Base-by-base conservation (phyloP, 2,329 filamentous ascomycete genomes). In the Trichocomaceae sp. region DNA sequence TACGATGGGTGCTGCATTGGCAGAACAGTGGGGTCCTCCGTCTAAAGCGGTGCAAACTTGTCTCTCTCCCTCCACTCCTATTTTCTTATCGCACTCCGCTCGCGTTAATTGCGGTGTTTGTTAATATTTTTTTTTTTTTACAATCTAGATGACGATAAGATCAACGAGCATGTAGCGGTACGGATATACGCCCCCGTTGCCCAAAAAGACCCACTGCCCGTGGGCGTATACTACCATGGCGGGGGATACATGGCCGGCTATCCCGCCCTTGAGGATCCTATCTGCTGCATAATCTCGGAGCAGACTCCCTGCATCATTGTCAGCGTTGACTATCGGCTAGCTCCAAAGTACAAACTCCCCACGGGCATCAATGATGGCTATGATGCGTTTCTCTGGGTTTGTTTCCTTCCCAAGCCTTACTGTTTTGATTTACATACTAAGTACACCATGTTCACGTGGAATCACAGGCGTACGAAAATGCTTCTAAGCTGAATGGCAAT, bases 401-500 rank as follows among this genome's bases (percentile, higher is more conserved):
- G 55, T 35, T 35, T 15, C 31, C 31, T 8, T 29, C 26, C 26
- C 26, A 29, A 5, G 26, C 26, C 26, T 29, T 29, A 10, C 26
- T 5, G 26, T 29, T 29, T 26, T 26, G 4, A 7, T 7, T 7
- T 26, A 7, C 39, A 4, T 23, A 39, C 9, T 23, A 9, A 31
- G 46, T 33, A n/a, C 48, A n/a, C n/a, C n/a, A n/a, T n/a, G n/a
- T n/a, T n/a, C n/a, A n/a, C n/a, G n/a, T n/a, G n/a, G n/a, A 41
- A 41, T 37, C 4, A n/a, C 39, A 57, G 51, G 55, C 55, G 26
- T 55, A 61, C 44, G 53, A 63, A 7, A 64, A 77, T 57, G 67
- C 71, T 2, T 52, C 35, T 0, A 67, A 70, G 23, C 63, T 77
- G n/a, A 66, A 67, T 12, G 63, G 77, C 57, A 73, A 78, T 57